Evolutionary conservation across 345 rosid genomes (phyloP).

Genomic region (Acer negundo): DNA sequence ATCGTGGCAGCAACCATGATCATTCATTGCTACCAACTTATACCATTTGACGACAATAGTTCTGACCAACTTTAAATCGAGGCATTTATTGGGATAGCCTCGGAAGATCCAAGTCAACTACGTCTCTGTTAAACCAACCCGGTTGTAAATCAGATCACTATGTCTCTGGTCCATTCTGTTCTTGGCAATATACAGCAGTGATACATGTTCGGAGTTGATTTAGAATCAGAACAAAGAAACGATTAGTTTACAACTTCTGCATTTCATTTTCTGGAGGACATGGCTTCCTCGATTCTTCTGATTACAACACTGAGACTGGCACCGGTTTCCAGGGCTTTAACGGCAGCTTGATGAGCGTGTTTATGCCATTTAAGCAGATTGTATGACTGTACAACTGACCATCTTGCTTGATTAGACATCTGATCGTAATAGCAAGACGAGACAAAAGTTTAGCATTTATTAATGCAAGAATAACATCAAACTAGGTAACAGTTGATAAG

Average conservation of each 20-base stretch:
- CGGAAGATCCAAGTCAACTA: neutral
- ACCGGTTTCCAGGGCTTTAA: slow-evolving; percentile 83
- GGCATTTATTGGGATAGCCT: neutral
- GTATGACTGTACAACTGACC: slow-evolving; percentile 86
- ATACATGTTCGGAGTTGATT: neutral
- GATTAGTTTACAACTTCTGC: neutral
- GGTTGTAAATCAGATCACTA: neutral
- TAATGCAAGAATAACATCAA: slow-evolving; percentile 1
- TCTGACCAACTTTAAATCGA: neutral
- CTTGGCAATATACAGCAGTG: neutral
- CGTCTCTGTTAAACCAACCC: neutral
- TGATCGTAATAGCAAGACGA: slow-evolving; percentile 21
- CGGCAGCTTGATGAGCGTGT: slow-evolving; percentile 74
- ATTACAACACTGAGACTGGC: slow-evolving; percentile 73
- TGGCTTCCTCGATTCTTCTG: slow-evolving; percentile 77
- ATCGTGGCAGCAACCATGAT: neutral
- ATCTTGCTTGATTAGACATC: slow-evolving; percentile 99
- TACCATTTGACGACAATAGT: neutral
- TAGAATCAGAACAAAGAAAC: neutral
- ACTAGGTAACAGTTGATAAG: neutral
- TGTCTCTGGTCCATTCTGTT: neutral
- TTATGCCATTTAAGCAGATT: slow-evolving; percentile 91
- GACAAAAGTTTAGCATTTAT: neutral
- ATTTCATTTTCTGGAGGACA: slow-evolving; percentile 44
- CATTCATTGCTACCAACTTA: neutral